Base-by-base conservation (phyloP, 2,329 filamentous ascomycete species). In the Aspergillus sp. region DNA sequence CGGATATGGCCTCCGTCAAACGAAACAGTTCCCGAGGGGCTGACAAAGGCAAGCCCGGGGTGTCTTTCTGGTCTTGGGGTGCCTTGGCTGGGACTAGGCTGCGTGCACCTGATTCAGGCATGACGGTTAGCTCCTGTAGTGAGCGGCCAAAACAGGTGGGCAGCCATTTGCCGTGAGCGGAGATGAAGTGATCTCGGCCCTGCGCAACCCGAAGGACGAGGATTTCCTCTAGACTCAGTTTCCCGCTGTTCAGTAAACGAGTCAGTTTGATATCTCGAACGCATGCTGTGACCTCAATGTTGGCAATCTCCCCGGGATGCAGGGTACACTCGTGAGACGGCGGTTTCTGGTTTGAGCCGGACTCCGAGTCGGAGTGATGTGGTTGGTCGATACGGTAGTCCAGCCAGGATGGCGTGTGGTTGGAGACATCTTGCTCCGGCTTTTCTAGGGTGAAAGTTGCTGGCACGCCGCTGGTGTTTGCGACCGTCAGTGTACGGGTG, bases 131-230 rank as follows among this genome's bases (percentile, higher is more conserved):
- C 70, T 96, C 93, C 62, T 93, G 89, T n/a, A 99, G 84, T 0
- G 91, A 93, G 39, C 91, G 87, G 0, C 91, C 91, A 52, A 98
- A 91, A 68, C 88, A 91, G 0, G 91, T 92, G 8, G 90, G 90
- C 3, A 89, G 80, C 94, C 95, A 99, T 1, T 78, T 80, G 0
- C 86, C 95, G 23, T 85, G 87, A 0, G 97, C 82, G 0, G 92
- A 89, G 41, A 99, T 86, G 72, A 99, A 99, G 72, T 98, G 91
- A 69, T 99, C 95, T 51, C 92, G 85, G 0, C 96, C 96, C 55
- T 89, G 86, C 10, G 87, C 84, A 5, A 99, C 91, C 0, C 92
- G 88, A 8, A 99, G 82, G 2, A 99, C 89, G 7, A 99, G 81
- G 3, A 99, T 88, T 65, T 98, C 92, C 63, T 98, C 94, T 0